A percentile compares a stretch with the other conserved stretches of the same genome.
Evolutionary conservation across 1,139 yeast genomes (phyloP).

Genomic region (Debaryomyces sp.): DNA sequence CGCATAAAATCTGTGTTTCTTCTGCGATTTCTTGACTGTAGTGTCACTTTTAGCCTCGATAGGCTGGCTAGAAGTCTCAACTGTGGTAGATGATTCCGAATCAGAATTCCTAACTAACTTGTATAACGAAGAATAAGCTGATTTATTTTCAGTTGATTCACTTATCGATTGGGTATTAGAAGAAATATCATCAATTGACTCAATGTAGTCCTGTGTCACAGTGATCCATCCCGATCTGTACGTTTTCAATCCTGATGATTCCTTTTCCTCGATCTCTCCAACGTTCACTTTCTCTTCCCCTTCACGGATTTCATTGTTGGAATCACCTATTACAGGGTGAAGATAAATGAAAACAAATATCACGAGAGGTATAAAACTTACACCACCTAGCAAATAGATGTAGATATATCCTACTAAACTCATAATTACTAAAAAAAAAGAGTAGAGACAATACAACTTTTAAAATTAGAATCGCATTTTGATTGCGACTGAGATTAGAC

Average conservation of each 20-base stretch:
- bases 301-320: slow-evolving; percentile 20
- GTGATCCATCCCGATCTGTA: slow-evolving; percentile 79
- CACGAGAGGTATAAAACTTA: slow-evolving; percentile 71
- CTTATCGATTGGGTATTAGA: slow-evolving; percentile 37
- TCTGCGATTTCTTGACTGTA: slow-evolving; percentile 24
- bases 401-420: slow-evolving; percentile 24
- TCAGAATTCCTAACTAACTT: slow-evolving; percentile 50
- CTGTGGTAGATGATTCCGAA: slow-evolving; percentile 8
- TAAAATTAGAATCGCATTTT: neutral
- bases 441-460: neutral
- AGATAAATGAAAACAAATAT: slow-evolving; percentile 37
- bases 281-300: slow-evolving; percentile 46
- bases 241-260: slow-evolving; percentile 63
- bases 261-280: slow-evolving; percentile 63
- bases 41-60: slow-evolving; percentile 6
- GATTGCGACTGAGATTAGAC: neutral
- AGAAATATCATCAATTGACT: slow-evolving; percentile 41
- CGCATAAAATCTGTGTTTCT: slow-evolving; percentile 67
- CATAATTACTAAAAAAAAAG: slow-evolving; percentile 14
- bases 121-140: slow-evolving; percentile 63
- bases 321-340: slow-evolving; percentile 27
- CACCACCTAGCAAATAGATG: slow-evolving; percentile 65
- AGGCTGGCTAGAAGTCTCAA: slow-evolving; percentile 1
- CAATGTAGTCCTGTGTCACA: slow-evolving; percentile 76
- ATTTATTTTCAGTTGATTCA: slow-evolving; percentile 46